Percentiles rank a stretch among this genome's conserved stretches.
These are phyloP conservation scores for Lentinula aciculospora DNA, from an alignment of 768 basidiomycete genomes.

Conservation along the genomic window DNA sequence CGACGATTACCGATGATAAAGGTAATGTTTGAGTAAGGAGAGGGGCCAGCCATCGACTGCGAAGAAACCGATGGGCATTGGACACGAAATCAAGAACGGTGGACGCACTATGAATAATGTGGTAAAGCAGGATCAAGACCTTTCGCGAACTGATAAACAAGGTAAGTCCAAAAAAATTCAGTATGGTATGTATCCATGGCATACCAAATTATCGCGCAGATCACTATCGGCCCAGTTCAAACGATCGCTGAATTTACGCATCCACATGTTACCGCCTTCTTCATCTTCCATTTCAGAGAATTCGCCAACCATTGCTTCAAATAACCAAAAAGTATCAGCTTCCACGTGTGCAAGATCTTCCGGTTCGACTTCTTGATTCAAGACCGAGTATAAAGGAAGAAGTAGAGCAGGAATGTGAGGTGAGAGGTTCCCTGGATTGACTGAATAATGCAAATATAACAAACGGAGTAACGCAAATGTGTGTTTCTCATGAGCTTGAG, in stretches of 20 bases:
- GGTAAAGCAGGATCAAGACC: conserved; percentile 68
- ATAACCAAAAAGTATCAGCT: conserved; percentile 80
- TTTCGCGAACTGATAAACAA: conserved; percentile 42
- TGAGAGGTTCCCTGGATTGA: conserved; percentile 69
- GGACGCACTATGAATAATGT: conserved; percentile 74
- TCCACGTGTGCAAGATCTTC: conserved; percentile 63
- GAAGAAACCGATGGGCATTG: neutral
- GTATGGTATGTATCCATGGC: conserved; percentile 13
- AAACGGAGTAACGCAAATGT: conserved; percentile 61
- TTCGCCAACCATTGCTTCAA: conserved; percentile 69
- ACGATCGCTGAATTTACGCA: conserved; percentile 53
- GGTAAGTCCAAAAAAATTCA: neutral
- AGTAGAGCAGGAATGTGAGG: conserved; percentile 66
- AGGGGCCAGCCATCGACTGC: conserved; percentile 71
- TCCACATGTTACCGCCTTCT: conserved; percentile 57
- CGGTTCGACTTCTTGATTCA: conserved; percentile 55
- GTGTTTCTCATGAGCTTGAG: conserved; percentile 53
- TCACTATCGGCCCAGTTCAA: conserved; percentile 61
- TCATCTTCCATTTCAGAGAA: conserved; percentile 71
- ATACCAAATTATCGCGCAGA: conserved; percentile 53
- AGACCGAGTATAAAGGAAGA: conserved; percentile 59
- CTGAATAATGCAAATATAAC: conserved; percentile 61
- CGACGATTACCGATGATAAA: conserved; percentile 45
- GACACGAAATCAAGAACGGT: neutral
- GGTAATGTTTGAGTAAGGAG: conserved; percentile 72